Base-by-base conservation (phyloP, 2,329 filamentous ascomycete species). In the Colletotrichum spinosum region DNA sequence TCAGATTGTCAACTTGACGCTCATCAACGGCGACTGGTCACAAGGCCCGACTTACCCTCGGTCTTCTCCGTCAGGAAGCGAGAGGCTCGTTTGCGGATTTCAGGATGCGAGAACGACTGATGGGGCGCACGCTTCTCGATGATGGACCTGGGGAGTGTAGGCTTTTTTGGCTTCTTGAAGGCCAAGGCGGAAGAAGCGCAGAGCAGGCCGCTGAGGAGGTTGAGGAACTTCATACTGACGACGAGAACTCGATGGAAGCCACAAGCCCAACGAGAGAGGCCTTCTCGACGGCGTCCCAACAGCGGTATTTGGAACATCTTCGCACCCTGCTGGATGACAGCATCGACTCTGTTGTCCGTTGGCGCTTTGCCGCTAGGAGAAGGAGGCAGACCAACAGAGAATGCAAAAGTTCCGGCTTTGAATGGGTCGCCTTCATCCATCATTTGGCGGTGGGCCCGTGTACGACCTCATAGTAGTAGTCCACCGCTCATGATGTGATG, bases 41-140 rank as follows among this genome's bases (percentile, higher is more conserved):
- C 25, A 4, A 25, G 25, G 25, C 25, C 25, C 11, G 13, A 60
- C 70, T 59, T 51, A 71, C 70, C 54, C 50, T 70, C 49, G 13
- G 70, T 71, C 49, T 57, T 59, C 10, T 70, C 57, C 17, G 56
- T 69, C 33, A 68, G 54, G 51, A 71, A 72, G 2, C 38, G 66
- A 38, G 17, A 34, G 6, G 44, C 44, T 25, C 44, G 54, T 51
- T 56, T 15, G 41, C 45, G 15, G 62, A 52, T 15, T 67, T 68
- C 33, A 44, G 67, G 44, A 11, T 39, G 41, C 12, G 44, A 56
- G 42, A 34, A 39, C 10, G 44, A 44, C 44, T 56, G 15, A 9
- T 49, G 37, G 15, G 44, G 35, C 15, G 38, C 17, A 13, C 44
- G 41, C 54, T 44, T 56, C 35, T 56, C 17, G 33, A 56, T 15